Percentiles rank a stretch among this genome's conserved stretches.
Conservation (phyloP, 2,329 filamentous ascomycete species). For the Fusarium annulatum region DNA sequence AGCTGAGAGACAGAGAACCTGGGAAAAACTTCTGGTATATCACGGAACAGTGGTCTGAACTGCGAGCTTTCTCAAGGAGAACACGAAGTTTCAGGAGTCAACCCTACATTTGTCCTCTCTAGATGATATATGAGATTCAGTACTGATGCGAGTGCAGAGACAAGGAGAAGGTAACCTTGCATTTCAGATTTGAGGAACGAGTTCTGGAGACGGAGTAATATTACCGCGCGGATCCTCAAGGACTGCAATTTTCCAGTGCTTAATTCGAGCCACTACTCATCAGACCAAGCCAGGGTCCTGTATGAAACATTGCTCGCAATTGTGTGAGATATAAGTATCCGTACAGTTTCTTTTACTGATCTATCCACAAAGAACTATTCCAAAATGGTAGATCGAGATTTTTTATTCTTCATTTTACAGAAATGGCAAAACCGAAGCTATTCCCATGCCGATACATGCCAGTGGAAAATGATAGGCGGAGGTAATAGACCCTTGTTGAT, state of each 20-base stretch:
- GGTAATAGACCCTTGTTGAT: constrained; percentile 14
- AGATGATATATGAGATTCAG: not conserved
- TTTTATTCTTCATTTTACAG: not conserved
- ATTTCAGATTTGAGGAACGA: not conserved
- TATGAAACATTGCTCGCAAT: not conserved
- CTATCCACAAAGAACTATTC: not conserved
- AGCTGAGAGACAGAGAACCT: not conserved
- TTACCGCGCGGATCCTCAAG: not conserved
- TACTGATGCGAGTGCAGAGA: not conserved
- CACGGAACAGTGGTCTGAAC: not conserved
- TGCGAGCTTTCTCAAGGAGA: not conserved
- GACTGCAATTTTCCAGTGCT: not conserved
- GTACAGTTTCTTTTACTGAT: not conserved
- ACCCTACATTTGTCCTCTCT: not conserved
- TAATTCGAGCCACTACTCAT: not conserved
- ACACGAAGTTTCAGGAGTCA: not conserved
- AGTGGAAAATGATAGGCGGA: constrained; percentile 1
- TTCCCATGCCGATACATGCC: constrained; percentile 3
- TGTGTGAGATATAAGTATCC: not conserved
- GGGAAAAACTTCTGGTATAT: not conserved
- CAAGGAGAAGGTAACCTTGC: not conserved
- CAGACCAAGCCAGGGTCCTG: not conserved
- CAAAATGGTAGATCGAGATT: not conserved
- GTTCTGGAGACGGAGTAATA: not conserved
- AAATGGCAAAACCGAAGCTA: constrained; percentile 1